Base-by-base conservation (phyloP, 768 basidiomycete genomes). In the Podaxis sp. region DNA sequence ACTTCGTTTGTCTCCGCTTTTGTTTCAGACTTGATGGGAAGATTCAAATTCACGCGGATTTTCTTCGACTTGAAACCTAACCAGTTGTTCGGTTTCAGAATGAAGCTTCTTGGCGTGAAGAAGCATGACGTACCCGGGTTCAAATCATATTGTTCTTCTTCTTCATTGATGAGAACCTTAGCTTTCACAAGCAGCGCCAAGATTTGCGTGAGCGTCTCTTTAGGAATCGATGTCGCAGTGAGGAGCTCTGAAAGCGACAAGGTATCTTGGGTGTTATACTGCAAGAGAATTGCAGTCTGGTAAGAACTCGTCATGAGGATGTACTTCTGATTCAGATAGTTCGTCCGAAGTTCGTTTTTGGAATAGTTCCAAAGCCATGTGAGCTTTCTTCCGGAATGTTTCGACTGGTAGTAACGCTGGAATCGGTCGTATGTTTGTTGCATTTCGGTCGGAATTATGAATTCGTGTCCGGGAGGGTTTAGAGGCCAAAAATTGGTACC, bases 321-420 rank as follows among this genome's bases (percentile, higher is more conserved):
- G 78, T 98, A 98, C 75, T 95, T 97, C 76, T 95, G 94, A 70
- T 88, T 89, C 58, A 93, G 82, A 76, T 97, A 95, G 71, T 91
- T 95, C 66, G 96, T 96, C 60, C 90, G 87, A 5, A 99, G 84
- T 73, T 99, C 97, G 77, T 96, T 96, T 80, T 96, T 96, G 60
- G 89, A 95, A 74, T 96, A 93, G 71, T 98, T 96, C 97, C 97
- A 99, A 10, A 99, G 78, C 96, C 96, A 99, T 0, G 93, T 96
- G 48, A 99, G 83, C 72, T 96, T 96, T 64, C 96, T 90, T 13
- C 95, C 96, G 2, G 90, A 92, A 74, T 96, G 94, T 74, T 96
- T 95, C 71, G 87, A 87, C 71, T 93, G 91, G 74, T 99, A 98
- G 79, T 95, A 99, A 64, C 88, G 87, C 65, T 88, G 86, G 82